These are phyloP conservation scores for Pugionium dolabratum DNA, from an alignment of 345 rosid species.

Conservation along the genomic window DNA sequence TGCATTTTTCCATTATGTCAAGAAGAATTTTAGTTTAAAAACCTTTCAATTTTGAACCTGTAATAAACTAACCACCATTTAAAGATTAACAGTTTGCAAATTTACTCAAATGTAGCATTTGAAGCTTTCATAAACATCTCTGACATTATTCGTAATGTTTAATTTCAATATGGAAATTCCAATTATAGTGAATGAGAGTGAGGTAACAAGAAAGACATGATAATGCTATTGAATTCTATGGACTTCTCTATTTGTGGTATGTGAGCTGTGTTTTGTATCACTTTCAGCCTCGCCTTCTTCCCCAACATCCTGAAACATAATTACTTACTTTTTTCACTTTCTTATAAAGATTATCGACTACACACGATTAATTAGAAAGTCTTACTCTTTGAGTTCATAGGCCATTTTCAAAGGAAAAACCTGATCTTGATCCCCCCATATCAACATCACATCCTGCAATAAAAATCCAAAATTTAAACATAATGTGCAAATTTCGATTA, in stretches of 20 bases:
- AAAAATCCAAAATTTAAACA: too few species aligned
- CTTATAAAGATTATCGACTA: too few species aligned
- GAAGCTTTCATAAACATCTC: conserved; percentile 1
- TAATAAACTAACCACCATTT: too few species aligned
- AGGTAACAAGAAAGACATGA: conserved; percentile 50
- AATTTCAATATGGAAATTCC: neutral
- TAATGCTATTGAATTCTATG: conserved; percentile 49
- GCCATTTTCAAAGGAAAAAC: conserved; percentile 85
- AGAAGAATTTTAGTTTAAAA: neutral
- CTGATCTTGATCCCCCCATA: conserved; percentile 83
- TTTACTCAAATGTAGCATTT: neutral
- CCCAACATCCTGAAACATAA: conserved; percentile 64
- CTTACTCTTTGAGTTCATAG: conserved; percentile 64
- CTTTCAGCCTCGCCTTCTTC: conserved; percentile 60
- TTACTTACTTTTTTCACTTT: neutral
- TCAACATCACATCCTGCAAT: conserved; percentile 61
- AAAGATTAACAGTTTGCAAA: too few species aligned
- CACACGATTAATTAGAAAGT: neutral
- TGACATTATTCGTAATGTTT: neutral
- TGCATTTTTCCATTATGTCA: neutral
- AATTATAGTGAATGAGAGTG: conserved; percentile 10
- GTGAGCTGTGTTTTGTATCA: conserved; percentile 63
- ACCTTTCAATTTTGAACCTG: too few species aligned
- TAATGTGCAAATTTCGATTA: too few species aligned
- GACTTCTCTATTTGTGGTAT: conserved; percentile 73